phyloP scores from a whole-genome alignment of 1,284 basidiomycete species.

The Xerocomus nothofagi region DNA sequence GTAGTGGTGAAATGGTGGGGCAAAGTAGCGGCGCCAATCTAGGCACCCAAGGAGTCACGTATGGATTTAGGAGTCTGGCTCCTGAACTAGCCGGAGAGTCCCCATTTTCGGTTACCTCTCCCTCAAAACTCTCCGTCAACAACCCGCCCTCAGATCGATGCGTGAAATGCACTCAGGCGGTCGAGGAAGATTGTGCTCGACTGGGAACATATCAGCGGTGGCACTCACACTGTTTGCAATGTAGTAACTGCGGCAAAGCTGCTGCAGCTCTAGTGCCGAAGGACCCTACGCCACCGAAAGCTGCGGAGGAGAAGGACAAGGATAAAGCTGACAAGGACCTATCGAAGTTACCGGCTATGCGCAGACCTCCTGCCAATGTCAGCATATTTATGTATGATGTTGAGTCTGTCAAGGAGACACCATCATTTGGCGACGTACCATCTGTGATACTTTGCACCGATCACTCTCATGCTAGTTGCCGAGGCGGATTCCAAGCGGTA shows the following conservation, averaged over 20 bases:
- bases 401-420: conserved; percentile 59
- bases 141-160: conserved; percentile 88
- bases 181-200: conserved; percentile 96
- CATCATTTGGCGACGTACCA: conserved; percentile 69
- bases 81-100: conserved; percentile 88
- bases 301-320: conserved; percentile 42
- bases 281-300: conserved; percentile 44
- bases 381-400: conserved; percentile 74
- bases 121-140: conserved; percentile 51
- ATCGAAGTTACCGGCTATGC: conserved; percentile 60
- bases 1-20: conserved; percentile 60
- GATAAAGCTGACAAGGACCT: conserved; percentile 43
- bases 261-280: conserved; percentile 64
- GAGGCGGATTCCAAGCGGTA: conserved; percentile 85
- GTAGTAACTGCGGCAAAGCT: conserved; percentile 74
- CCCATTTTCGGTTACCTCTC: conserved; percentile 56
- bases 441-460: conserved; percentile 74
- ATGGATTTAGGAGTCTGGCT: conserved; percentile 87
- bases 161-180: conserved; percentile 83
- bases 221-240: conserved; percentile 93
- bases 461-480: conserved; percentile 68
- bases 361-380: conserved; percentile 78
- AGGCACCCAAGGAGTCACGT: conserved; percentile 79
- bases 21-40: conserved; percentile 50
- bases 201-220: conserved; percentile 93